Percentiles rank a stretch among this genome's conserved stretches.
These are phyloP conservation scores for Lentinula raphanica DNA, from an alignment of 768 basidiomycete species.

Conservation along the genomic window DNA sequence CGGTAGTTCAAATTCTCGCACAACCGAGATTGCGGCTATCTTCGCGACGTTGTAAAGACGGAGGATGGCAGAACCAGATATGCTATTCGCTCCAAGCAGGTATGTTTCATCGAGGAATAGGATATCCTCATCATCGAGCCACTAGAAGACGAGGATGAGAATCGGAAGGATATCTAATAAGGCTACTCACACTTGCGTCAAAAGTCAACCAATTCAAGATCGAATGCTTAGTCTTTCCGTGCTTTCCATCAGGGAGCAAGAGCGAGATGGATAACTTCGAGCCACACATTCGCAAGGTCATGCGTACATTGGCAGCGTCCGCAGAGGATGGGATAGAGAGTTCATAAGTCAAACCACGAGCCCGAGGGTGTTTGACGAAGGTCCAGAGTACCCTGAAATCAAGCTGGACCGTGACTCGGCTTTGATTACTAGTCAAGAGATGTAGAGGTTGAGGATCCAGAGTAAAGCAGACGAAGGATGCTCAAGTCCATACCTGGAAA, in stretches of 20 bases:
- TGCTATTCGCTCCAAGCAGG: slow-evolving; percentile 37
- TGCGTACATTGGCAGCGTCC: slow-evolving; percentile 23
- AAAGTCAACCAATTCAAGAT: slow-evolving; percentile 47
- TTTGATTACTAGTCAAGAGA: slow-evolving; percentile 25
- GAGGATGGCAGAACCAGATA: slow-evolving; percentile 31
- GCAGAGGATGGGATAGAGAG: slow-evolving; percentile 32
- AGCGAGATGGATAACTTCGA: slow-evolving; percentile 38
- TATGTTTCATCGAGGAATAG: slow-evolving; percentile 39
- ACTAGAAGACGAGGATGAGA: slow-evolving; percentile 25
- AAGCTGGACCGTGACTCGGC: slow-evolving; percentile 38
- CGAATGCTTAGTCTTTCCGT: slow-evolving; percentile 39
- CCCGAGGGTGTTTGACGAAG: slow-evolving; percentile 49
- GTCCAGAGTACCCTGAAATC: slow-evolving; percentile 52
- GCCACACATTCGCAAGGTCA: slow-evolving; percentile 36
- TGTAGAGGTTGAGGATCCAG: not conserved
- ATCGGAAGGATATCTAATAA: not conserved
- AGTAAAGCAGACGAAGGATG: slow-evolving; percentile 1
- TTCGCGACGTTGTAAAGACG: slow-evolving; percentile 44
- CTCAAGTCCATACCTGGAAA: slow-evolving; percentile 33
- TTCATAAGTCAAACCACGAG: slow-evolving; percentile 35
- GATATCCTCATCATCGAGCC: slow-evolving; percentile 45
- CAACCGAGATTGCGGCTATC: slow-evolving; percentile 33
- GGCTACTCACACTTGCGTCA: slow-evolving; percentile 35
- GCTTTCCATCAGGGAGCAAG: slow-evolving; percentile 33
- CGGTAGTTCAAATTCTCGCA: slow-evolving; percentile 55